Percentiles rank a stretch among this genome's conserved stretches.
These are phyloP conservation scores for Rhododendron griersonianum DNA, from an alignment of 148 eudicot species.

Conservation along the genomic window DNA sequence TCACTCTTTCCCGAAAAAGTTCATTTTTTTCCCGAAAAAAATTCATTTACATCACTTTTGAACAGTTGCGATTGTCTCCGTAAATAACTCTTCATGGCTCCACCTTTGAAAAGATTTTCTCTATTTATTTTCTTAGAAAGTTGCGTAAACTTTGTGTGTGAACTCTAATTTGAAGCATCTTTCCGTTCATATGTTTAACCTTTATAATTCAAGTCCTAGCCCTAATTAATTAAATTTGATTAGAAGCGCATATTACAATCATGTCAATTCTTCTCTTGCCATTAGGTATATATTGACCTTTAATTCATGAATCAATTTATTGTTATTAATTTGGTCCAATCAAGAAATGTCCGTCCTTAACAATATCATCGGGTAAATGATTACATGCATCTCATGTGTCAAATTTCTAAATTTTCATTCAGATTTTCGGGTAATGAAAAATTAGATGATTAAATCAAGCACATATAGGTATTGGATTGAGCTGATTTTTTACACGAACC, in stretches of 20 bases:
- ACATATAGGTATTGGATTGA: too few relatives aligned
- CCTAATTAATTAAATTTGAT: neutral
- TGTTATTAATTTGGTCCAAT: neutral
- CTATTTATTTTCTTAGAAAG: neutral
- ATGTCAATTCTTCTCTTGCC: neutral
- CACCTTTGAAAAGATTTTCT: too few relatives aligned
- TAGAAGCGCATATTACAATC: neutral
- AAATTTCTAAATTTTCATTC: too few relatives aligned
- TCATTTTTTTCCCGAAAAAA: too few relatives aligned
- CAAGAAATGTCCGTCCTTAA: neutral
- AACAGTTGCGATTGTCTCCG: fast-evolving
- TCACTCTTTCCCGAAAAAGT: too few relatives aligned
- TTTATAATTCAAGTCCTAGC: neutral
- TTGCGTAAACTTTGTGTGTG: neutral
- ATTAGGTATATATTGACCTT: neutral
- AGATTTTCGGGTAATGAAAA: too few relatives aligned
- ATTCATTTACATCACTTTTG: too few relatives aligned
- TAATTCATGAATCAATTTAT: neutral
- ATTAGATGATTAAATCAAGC: too few relatives aligned
- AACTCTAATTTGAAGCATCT: neutral
- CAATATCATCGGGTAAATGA: neutral
- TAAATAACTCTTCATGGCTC: too few relatives aligned
- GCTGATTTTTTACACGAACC: too few relatives aligned
- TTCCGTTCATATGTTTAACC: neutral
- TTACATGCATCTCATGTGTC: neutral